These are phyloP conservation scores for Gamarada debralockiae DNA, from an alignment of 495 filamentous ascomycete genomes.

Conservation along the genomic window DNA sequence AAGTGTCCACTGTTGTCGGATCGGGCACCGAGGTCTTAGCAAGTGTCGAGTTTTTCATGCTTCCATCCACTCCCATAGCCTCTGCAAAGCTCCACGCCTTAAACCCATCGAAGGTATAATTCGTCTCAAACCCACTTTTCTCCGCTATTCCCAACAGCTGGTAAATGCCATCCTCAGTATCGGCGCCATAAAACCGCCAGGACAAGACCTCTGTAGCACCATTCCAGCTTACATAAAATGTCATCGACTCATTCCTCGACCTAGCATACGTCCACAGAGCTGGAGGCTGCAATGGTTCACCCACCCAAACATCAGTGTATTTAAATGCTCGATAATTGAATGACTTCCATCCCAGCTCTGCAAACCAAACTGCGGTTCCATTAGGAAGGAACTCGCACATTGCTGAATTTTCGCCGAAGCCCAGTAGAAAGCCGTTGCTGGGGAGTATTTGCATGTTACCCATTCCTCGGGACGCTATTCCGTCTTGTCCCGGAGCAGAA, in stretches of 20 bases:
- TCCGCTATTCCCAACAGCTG: slow-evolving; percentile 26
- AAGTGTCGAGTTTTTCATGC: no score
- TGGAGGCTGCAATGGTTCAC: slow-evolving; percentile 31
- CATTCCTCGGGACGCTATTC: no score
- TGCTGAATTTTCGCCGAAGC: no score
- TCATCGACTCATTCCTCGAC: not conserved
- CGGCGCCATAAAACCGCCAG: slow-evolving; percentile 29
- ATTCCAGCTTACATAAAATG: slow-evolving; percentile 36
- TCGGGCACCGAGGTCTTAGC: no score
- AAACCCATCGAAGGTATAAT: not conserved
- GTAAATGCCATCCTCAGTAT: slow-evolving; percentile 20
- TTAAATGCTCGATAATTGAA: no score
- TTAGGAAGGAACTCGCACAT: no score
- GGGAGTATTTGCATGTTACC: no score
- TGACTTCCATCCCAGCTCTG: no score
- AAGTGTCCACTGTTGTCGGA: no score
- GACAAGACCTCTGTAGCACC: slow-evolving; percentile 32
- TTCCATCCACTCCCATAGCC: not conserved
- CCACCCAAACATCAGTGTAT: slow-evolving; percentile 27
- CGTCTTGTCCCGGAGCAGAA: no score
- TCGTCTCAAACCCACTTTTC: slow-evolving; percentile 33
- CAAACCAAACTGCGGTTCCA: no score
- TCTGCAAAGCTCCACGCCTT: not conserved
- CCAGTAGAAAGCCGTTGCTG: no score
- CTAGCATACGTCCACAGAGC: slow-evolving; percentile 24